Base-by-base conservation (phyloP, 23 red algal genomes). In the Gracilaria gracilis region DNA sequence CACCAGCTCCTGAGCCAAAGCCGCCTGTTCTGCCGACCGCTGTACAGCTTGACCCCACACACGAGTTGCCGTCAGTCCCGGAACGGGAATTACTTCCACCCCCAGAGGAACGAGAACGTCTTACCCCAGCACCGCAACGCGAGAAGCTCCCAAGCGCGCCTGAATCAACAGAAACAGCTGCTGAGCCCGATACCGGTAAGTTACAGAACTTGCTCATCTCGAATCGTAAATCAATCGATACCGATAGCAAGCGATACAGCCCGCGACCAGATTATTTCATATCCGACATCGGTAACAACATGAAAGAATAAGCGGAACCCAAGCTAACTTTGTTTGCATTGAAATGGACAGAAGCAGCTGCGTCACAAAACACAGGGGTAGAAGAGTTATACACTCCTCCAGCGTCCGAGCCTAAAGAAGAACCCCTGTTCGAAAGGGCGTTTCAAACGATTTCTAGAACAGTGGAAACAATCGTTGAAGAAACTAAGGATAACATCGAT, bases 401-500 rank as follows among this genome's bases (percentile, higher is more conserved):
- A 50, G 0, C 40, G 50, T 33, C 4, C 23, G 27, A 50, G 50
- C 38, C 72, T 1, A 36, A 36, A 34, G 33, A 69, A 69, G 64
- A 51, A 25, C n/a, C 72, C n/a, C 23, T 50, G 20, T 50, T 77
- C 1, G 72, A 77, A 14, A 77, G 38, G 46, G 72, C 72, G 23
- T 46, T 77, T 51, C 38, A 51, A 49, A 67, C 19, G 16, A 86
- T 86, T 25, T 65, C 87, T 44, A 65, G 23, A 58, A 74, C 42
- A 15, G 76, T 80, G 21, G 87, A 90, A 47, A 46, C 87, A 35
- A 25, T 53, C 51, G 53, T 67, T 44, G 73, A 90, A 38, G 55
- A 64, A 44, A 57, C 36, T 51, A 81, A 38, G 24, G 55, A 67
- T 81, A 36, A 19, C 38, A 74, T 42, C 51, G 76, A 32, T 51